Percentiles rank a stretch among this genome's conserved stretches.
Evolutionary conservation across 2,329 filamentous ascomycete species (phyloP).

Genomic region (Phyllachora maydis): DNA sequence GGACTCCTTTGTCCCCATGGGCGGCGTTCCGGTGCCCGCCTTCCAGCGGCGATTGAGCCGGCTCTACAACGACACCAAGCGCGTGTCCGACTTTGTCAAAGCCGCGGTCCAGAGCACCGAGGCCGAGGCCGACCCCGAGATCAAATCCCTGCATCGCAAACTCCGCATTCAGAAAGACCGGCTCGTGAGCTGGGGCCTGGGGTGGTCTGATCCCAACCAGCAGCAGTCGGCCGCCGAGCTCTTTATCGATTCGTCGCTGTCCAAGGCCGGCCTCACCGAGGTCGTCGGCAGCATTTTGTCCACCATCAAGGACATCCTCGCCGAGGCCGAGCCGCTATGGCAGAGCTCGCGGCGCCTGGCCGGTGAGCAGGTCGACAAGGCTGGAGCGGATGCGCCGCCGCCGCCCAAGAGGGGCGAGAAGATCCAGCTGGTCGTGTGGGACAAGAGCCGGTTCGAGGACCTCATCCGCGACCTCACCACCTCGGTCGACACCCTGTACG

Average conservation of each 20-base stretch:
- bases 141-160: constrained; percentile 53
- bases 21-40: constrained; percentile 28
- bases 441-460: constrained; percentile 56
- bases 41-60: constrained; percentile 45
- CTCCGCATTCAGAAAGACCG: constrained; percentile 65
- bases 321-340: constrained; percentile 57
- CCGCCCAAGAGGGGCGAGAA: constrained; percentile 26
- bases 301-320: constrained; percentile 61
- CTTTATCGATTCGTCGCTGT: constrained; percentile 51
- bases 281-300: constrained; percentile 61
- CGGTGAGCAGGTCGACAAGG: constrained; percentile 16
- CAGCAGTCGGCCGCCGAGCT: constrained; percentile 19
- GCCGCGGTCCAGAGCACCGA: constrained; percentile 34
- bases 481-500: constrained; percentile 63
- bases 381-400: too few species aligned
- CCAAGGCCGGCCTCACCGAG: constrained; percentile 55
- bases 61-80: constrained; percentile 67
- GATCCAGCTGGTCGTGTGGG: constrained; percentile 36
- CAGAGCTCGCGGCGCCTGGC: constrained; percentile 30
- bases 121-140: constrained; percentile 41
- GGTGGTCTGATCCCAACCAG: constrained; percentile 57
- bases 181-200: constrained; percentile 58
- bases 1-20: constrained; percentile 17
- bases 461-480: constrained; percentile 53
- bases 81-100: constrained; percentile 53